A percentile compares a stretch with the other conserved stretches of the same genome.
Conservation (phyloP, 306 rosid genomes). For the Castanea crenata region DNA sequence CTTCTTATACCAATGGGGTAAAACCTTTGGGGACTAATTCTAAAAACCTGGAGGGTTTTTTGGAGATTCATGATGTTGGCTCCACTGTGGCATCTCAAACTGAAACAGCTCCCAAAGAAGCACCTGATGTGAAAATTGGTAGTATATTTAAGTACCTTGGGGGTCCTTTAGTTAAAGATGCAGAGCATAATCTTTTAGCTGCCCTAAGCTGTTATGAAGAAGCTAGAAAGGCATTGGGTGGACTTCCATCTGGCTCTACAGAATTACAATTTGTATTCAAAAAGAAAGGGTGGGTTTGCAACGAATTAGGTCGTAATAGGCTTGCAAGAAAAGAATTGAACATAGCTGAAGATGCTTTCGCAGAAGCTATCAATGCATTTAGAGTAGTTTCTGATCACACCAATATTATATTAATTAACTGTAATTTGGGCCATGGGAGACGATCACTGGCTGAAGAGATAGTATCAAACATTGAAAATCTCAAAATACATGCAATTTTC, state of each 20-base stretch:
- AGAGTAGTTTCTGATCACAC: constrained; percentile 86
- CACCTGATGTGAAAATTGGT: constrained; percentile 58
- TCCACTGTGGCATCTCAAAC: constrained; percentile 38
- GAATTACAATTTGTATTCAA: constrained; percentile 70
- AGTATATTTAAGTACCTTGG: constrained; percentile 86
- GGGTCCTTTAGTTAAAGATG: constrained; percentile 56
- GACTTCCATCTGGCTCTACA: constrained; percentile 56
- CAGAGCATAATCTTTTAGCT: constrained; percentile 59
- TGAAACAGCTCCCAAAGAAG: constrained; percentile 37
- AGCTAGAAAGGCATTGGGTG: constrained; percentile 67
- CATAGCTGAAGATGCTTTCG: constrained; percentile 75
- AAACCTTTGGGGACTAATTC: constrained; percentile 35
- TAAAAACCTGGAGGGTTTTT: constrained; percentile 27
- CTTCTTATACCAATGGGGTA: constrained; percentile 19
- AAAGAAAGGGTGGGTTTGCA: constrained; percentile 94
- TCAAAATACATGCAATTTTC: constrained; percentile 50
- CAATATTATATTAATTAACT: constrained; percentile 78
- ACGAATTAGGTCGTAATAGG: constrained; percentile 82
- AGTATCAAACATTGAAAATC: constrained; percentile 64
- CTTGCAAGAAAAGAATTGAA: constrained; percentile 64
- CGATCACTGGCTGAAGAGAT: constrained; percentile 86
- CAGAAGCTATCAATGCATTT: constrained; percentile 82
- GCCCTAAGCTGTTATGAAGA: constrained; percentile 75
- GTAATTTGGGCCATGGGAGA: constrained; percentile 94
- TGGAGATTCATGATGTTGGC: constrained; percentile 28